Evolutionary conservation across 257 asterid species (phyloP), one percentile per base, ranked within the genome.

Genomic region (Paraleonurus japonicus): DNA sequence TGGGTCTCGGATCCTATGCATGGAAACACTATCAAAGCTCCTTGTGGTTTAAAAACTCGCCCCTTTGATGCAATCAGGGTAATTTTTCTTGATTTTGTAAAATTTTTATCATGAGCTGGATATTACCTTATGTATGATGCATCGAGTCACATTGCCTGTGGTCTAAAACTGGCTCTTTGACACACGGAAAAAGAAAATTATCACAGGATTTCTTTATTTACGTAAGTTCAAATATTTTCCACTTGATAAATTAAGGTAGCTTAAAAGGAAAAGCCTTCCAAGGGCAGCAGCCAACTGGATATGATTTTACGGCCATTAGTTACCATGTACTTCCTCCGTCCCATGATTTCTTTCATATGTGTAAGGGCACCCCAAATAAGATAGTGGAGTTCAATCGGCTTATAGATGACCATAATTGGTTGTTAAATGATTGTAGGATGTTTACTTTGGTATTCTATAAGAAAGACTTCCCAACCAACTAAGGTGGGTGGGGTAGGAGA

Each of bases 1-100:
- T 90, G 96, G 96, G 95, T 90, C 47, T 85, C 87, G 35, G 96
- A 90, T 80, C 96, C 96, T n/a, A n/a, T n/a, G n/a, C n/a, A n/a
- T n/a, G n/a, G n/a, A n/a, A n/a, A n/a, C n/a, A n/a, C n/a, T n/a
- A n/a, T n/a, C n/a, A n/a, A n/a, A n/a, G n/a, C n/a, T n/a, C n/a
- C n/a, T n/a, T n/a, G n/a, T n/a, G n/a, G 96, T 35, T 78, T 90
- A 9, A 89, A 89, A 81, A 89, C 96, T 77, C 87, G 94, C 11
- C 96, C 96, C 28, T 89, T 89, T 17, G 96, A 89, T 79, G 78
- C 96, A 64, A 89, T 89, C 76, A 84, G 93, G 92, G 96, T 89
- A 89, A 87, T 9, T 60, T 5, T 39, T 26, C 65, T 27, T 43
- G 24, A 59, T 9, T 12, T 2, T 10, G 1, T 41, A n/a, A n/a